Conservation (phyloP, 2,329 filamentous ascomycete genomes). For the Celoporthe dispersa region DNA sequence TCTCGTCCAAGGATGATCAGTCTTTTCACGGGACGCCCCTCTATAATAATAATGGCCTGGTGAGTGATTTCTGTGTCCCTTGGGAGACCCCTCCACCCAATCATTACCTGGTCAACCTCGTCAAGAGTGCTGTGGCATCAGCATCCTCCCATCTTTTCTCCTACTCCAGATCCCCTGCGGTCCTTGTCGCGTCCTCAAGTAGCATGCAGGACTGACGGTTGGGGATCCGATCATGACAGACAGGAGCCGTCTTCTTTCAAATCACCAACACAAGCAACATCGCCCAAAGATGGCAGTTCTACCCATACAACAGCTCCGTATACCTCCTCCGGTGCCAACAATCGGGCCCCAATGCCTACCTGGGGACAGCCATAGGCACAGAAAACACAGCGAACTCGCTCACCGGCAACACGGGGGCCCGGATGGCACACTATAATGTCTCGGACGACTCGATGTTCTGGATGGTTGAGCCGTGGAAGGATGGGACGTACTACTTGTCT, state of each 20-base stretch:
- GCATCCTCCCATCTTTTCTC: no score
- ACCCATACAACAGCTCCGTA: slow-evolving; percentile 18
- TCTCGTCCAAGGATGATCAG: background rate
- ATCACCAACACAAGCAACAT: slow-evolving; percentile 12
- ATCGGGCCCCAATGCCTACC: slow-evolving; percentile 14
- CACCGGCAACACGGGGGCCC: slow-evolving; percentile 13
- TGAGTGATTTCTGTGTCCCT: background rate
- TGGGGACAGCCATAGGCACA: background rate
- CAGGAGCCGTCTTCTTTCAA: slow-evolving; percentile 18
- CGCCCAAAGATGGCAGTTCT: slow-evolving; percentile 23
- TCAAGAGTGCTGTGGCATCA: no score
- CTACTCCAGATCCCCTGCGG: no score
- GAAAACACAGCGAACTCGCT: background rate
- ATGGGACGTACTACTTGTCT: slow-evolving; percentile 20
- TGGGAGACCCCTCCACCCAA: no score
- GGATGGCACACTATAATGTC: slow-evolving; percentile 10
- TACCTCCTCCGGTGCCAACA: slow-evolving; percentile 21
- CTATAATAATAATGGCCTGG: background rate
- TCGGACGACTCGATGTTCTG: slow-evolving; percentile 24
- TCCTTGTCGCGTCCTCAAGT: no score
- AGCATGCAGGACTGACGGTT: background rate
- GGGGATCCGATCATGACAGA: background rate
- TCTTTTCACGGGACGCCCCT: slow-evolving; percentile 15
- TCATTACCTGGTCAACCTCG: no score
- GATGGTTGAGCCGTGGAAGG: slow-evolving; percentile 13